Percentiles rank a stretch among this genome's conserved stretches.
Conservation (phyloP, 306 rosid genomes). For the Glycine tomentella region DNA sequence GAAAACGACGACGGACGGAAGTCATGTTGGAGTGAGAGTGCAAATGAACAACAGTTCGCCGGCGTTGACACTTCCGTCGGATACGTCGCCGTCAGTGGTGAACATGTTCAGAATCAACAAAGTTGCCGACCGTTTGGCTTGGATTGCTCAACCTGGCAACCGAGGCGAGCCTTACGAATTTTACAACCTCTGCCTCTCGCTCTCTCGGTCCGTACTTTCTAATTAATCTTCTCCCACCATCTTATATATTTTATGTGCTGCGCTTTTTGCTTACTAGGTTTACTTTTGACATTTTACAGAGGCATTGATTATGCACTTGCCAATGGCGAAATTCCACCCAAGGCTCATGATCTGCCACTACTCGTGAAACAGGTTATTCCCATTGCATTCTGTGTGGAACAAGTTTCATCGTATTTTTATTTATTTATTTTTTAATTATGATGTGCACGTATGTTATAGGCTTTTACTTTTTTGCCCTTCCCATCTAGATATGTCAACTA, state of each 20-base stretch:
- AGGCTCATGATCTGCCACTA: conserved; percentile 54
- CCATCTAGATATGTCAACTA: conserved; percentile 61
- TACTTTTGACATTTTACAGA: conserved; percentile 57
- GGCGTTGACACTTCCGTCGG: not conserved
- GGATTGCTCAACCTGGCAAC: conserved; percentile 44
- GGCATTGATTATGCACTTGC: conserved; percentile 81
- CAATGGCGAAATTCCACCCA: conserved; percentile 58
- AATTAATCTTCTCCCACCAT: too few relatives aligned
- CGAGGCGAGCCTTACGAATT: conserved; percentile 51
- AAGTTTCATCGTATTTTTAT: too few relatives aligned
- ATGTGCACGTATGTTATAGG: not conserved
- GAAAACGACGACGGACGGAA: not conserved
- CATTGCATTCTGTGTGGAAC: conserved; percentile 6
- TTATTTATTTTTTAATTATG: not conserved
- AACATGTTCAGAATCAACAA: conserved; percentile 51
- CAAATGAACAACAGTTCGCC: conserved; percentile 36
- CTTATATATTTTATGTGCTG: conserved; percentile 1
- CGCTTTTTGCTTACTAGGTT: conserved; percentile 37
- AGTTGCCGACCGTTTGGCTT: conserved; percentile 52
- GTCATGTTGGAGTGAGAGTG: not conserved
- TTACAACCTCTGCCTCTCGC: conserved; percentile 61
- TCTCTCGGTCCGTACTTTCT: conserved; percentile 52
- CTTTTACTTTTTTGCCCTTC: conserved; percentile 33
- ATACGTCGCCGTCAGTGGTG: conserved; percentile 45
- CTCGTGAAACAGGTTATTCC: conserved; percentile 75